Evolutionary conservation across 2,329 filamentous ascomycete genomes (phyloP), one percentile per base, ranked within the genome.

Genomic region (Juglanconis juglandina): DNA sequence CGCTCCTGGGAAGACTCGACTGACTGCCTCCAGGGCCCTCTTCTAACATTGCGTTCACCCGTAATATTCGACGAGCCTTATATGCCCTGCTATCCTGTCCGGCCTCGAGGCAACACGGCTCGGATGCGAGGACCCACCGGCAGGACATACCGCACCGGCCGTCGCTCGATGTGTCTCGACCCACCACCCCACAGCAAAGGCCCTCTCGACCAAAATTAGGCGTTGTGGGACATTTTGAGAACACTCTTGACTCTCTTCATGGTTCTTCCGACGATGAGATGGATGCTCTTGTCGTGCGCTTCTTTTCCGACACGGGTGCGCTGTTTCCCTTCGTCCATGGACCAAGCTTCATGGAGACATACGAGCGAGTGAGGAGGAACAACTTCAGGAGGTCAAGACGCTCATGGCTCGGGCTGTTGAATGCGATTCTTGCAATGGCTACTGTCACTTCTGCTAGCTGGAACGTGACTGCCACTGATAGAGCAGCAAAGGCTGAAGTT

Each of bases 371-470:
- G 37, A 62, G 56, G 57, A 47, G 48, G 2, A 56, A 49, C 34
- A 41, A 52, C 14, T 65, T 76, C 44, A 71, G 66, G 0, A 72
- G 68, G 3, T 74, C 77, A 0, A 71, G 79, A 0, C 73, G 75
- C n/a, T 77, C 79, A 0, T 83, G 80, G 81, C 72, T 83, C 0
- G 79, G 78, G 0, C 64, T 82, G 3, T 65, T 83, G 0, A 82
- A 83, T 53, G 78, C 81, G 58, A 73, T 83, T 0, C 68, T 83
- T 1, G 79, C 80, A 1, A 77, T 83, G 70, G 76, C 78, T 0
- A 74, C 71, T 11, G 77, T 72, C 17, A 71, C 73, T 8, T 66
- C 68, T 6, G 68, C 70, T 34, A 64, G 59, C 2, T 44, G 51
- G 35, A 67, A 69, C 6, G 59, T 72, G 7, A 70, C 67, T 5